phyloP scores from a whole-genome alignment of 352 stramenopile species.

The Pythium aphanidermatum region DNA sequence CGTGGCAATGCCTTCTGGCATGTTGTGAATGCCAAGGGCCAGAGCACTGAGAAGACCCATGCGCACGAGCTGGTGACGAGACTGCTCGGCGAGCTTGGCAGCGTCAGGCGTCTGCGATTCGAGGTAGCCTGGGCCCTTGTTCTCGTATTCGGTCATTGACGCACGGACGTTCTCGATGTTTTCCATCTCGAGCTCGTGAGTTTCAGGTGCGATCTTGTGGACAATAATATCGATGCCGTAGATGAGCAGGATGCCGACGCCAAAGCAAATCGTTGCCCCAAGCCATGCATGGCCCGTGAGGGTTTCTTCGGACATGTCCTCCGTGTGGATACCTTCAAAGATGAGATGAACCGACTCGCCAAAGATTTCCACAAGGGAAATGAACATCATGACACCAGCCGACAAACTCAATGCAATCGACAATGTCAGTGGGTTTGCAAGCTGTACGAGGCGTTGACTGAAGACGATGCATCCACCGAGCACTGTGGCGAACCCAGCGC shows the following conservation, averaged over 20 bases:
- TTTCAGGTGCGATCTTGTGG: conserved; percentile 27
- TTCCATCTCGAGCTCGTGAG: conserved; percentile 18
- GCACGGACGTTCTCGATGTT: conserved; percentile 24
- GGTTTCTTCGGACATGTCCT: conserved; percentile 24
- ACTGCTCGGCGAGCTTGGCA: conserved; percentile 34
- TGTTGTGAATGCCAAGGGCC: conserved; percentile 92
- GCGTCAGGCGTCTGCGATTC: conserved; percentile 24
- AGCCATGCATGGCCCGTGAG: conserved; percentile 57
- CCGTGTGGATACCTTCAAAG: conserved; percentile 28
- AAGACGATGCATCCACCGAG: conserved; percentile 47
- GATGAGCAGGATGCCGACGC: conserved; percentile 66
- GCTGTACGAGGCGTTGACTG: conserved; percentile 27
- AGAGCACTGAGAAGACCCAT: conserved; percentile 89
- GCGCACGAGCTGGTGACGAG: conserved; percentile 52
- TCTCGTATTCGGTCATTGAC: conserved; percentile 26
- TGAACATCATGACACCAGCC: conserved; percentile 73
- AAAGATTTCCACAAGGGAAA: conserved; percentile 68
- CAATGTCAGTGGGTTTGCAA: conserved; percentile 51
- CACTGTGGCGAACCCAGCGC: conserved; percentile 36
- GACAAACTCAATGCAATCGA: conserved; percentile 78
- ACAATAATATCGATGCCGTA: conserved; percentile 40
- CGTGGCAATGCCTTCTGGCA: conserved; percentile 94
- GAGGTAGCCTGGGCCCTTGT: conserved; percentile 20
- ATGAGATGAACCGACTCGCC: conserved; percentile 30
- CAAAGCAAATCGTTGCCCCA: conserved; percentile 81